Percentiles rank a stretch among this genome's conserved stretches.
Evolutionary conservation across 2,329 filamentous ascomycete species (phyloP).

Genomic region (Clonostachys rhizophaga): DNA sequence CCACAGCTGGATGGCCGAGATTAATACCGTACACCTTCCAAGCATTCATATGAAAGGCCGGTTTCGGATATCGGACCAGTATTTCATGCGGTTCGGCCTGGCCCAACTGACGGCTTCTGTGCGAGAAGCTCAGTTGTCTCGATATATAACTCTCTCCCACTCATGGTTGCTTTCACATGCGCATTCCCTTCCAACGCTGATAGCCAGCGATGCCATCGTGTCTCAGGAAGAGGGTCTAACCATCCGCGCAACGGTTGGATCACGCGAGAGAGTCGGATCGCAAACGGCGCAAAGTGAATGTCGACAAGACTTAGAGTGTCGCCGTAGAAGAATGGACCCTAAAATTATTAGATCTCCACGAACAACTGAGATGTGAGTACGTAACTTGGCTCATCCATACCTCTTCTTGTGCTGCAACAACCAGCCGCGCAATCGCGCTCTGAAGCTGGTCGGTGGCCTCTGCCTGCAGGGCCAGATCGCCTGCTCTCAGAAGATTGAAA

Average conservation of each 20-base stretch:
- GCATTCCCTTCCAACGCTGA: constrained; percentile 62
- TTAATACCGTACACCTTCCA: too few relatives aligned
- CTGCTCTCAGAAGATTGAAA: constrained; percentile 66
- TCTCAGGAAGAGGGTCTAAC: constrained; percentile 57
- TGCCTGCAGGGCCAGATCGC: constrained; percentile 30
- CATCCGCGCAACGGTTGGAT: constrained; percentile 62
- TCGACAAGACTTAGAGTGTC: constrained; percentile 59
- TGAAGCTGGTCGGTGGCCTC: constrained; percentile 47
- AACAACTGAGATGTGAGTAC: not conserved
- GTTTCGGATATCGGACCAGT: too few relatives aligned
- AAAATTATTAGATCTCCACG: not conserved
- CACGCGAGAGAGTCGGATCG: constrained; percentile 63
- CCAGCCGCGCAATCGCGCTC: constrained; percentile 50
- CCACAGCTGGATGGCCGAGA: too few relatives aligned
- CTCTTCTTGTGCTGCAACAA: constrained; percentile 41
- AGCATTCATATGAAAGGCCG: too few relatives aligned
- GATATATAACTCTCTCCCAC: constrained; percentile 45
- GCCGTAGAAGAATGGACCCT: constrained; percentile 66
- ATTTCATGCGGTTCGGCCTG: not conserved
- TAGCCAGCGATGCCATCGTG: constrained; percentile 66
- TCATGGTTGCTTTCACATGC: constrained; percentile 63
- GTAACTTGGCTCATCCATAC: constrained; percentile 11
- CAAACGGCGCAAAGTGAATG: constrained; percentile 71
- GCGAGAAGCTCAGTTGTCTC: constrained; percentile 54
- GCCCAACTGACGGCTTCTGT: not conserved